Evolutionary conservation across 164 flowering plant genomes (phyloP).

Genomic region (Liquidambar formosana): DNA sequence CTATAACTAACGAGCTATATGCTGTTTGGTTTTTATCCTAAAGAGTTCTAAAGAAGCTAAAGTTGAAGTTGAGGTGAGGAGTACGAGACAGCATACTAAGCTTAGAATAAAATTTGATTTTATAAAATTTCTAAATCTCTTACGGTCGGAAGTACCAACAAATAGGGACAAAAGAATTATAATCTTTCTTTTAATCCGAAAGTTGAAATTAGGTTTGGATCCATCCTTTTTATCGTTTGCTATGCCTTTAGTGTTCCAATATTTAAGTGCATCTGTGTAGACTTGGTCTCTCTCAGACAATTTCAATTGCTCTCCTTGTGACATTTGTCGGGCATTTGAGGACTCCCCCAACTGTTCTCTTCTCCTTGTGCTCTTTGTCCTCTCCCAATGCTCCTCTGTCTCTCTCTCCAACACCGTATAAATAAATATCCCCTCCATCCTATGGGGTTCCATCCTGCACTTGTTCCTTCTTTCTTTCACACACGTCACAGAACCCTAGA

Average conservation of each 20-base stretch:
- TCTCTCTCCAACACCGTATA: conserved; percentile 12
- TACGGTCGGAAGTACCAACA: too few species aligned
- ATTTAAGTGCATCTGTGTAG: conserved; percentile 13
- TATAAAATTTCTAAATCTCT: too few species aligned
- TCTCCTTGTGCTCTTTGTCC: conserved; percentile 32
- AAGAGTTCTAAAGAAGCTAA: too few species aligned
- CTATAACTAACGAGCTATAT: too few species aligned
- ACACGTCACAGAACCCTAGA: not conserved
- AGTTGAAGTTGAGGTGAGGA: too few species aligned
- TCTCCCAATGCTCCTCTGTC: conserved; percentile 3
- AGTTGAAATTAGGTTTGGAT: conserved; percentile 15
- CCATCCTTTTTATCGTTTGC: conserved; percentile 8
- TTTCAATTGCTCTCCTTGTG: conserved; percentile 28
- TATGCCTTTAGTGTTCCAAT: not conserved
- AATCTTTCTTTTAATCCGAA: too few species aligned
- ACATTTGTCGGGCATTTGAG: conserved; percentile 42
- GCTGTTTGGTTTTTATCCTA: too few species aligned
- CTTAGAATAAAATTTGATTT: too few species aligned
- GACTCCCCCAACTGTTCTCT: conserved; percentile 26
- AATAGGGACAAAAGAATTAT: too few species aligned
- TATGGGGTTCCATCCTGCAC: conserved; percentile 4
- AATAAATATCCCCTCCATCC: not conserved
- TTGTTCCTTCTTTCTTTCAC: not conserved
- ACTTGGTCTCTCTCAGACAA: conserved; percentile 21
- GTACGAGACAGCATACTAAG: too few species aligned